Base-by-base conservation (phyloP, 192 early-diverging fungal species). In the Backusella tarrabulga region DNA sequence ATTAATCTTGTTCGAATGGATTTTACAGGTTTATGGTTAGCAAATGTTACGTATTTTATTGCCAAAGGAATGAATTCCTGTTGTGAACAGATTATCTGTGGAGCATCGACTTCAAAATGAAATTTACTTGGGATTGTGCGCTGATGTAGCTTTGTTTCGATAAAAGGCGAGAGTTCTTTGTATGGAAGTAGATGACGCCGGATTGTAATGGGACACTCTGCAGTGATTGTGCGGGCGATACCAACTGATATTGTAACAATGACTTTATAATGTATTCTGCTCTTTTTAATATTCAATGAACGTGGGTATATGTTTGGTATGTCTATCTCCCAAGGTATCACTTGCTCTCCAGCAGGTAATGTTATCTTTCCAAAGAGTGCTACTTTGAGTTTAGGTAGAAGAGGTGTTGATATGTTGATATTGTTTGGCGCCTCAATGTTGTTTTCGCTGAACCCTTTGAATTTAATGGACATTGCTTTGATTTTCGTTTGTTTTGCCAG, bases 121-220 rank as follows among this genome's bases (percentile, higher is more conserved):
- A 81, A 81, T 77, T 77, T 81, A n/a, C 76, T 72, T n/a, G 80
- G 80, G 6, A 81, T 36, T 2, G 80, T 81, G 32, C 68, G 46
- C 38, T 81, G 36, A 36, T 69, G 74, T 32, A 81, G 29, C 35
- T 71, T 67, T 42, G 80, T 71, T 71, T 81, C 80, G 3, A 77
- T 68, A n/a, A 75, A 54, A 34, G 80, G 80, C 1, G 72, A 52
- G 2, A 75, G 26, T 66, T 81, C 76, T 29, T 69, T 66, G 29
- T 66, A 77, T 6, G 80, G 76, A 21, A 81, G 36, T 2, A 77
- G 41, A 71, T 77, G 76, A 17, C 76, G 44, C 7, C 76, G 54
- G 23, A 81, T 34, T 14, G 34, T 60, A 17, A 81, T 74, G 8
- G 76, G 80, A 63, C 74, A 75, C 35, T 73, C 73, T 11, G 76